Evolutionary conservation across 2,329 filamentous ascomycete species (phyloP).

Genomic region (Dothideomycetes sp.): DNA sequence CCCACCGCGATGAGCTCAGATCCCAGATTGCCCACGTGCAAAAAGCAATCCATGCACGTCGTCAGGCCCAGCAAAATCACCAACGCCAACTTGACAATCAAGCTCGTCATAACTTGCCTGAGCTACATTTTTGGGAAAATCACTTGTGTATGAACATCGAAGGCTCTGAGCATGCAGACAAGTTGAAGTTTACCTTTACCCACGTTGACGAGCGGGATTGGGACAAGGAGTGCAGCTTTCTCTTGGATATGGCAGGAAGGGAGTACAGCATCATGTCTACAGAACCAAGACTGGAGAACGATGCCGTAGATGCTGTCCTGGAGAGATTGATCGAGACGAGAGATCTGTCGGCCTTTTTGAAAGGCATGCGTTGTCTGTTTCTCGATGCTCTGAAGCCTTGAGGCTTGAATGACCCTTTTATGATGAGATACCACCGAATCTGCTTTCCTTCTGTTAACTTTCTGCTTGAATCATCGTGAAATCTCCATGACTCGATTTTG

Average conservation of each 20-base stretch:
- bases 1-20: constrained; percentile 45
- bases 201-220: constrained; percentile 79
- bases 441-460: too few species aligned
- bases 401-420: too few species aligned
- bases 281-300: constrained; percentile 69
- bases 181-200: constrained; percentile 80
- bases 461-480: too few species aligned
- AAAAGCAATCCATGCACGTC: constrained; percentile 54
- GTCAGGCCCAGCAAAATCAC: constrained; percentile 62
- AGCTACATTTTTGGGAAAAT: constrained; percentile 91
- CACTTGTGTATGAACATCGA: constrained; percentile 85
- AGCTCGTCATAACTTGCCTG: constrained; percentile 78
- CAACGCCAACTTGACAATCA: constrained; percentile 70
- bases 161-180: constrained; percentile 60
- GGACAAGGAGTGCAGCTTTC: constrained; percentile 88
- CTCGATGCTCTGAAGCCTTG: constrained; percentile 39
- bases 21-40: constrained; percentile 54
- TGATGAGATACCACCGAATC: not conserved
- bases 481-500: too few species aligned
- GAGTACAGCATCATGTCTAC: constrained; percentile 80
- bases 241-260: constrained; percentile 67
- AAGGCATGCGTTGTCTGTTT: constrained; percentile 75
- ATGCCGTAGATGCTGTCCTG: constrained; percentile 64
- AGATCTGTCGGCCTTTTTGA: constrained; percentile 61
- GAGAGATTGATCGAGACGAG: constrained; percentile 73